Evolutionary conservation across 345 rosid species (phyloP).

Genomic region (Syzygium jambos): DNA sequence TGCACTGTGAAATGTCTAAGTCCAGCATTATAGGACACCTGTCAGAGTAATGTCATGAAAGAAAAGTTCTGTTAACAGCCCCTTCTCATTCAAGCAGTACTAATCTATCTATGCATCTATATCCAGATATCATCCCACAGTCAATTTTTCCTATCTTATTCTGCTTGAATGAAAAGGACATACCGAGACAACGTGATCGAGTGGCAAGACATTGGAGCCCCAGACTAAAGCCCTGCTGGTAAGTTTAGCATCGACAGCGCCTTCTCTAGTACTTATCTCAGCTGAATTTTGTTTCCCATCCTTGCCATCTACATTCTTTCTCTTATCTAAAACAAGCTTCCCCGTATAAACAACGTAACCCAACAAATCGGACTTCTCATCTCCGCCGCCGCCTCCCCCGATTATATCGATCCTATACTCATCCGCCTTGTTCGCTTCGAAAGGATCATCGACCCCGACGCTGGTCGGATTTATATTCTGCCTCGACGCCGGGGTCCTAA

Average conservation of each 20-base stretch:
- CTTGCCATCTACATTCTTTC: conserved; percentile 22
- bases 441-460: conserved; percentile 19
- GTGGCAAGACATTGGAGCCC: conserved; percentile 67
- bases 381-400: conserved; percentile 49
- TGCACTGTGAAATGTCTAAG: conserved; percentile 88
- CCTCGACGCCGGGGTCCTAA: conserved; percentile 42
- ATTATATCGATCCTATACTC: conserved; percentile 65
- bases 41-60: conserved; percentile 6
- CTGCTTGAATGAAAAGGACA: neutral
- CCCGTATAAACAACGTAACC: conserved; percentile 69
- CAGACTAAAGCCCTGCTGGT: conserved; percentile 82
- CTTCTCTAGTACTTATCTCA: conserved; percentile 29
- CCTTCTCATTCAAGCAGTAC: neutral
- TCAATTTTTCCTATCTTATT: neutral
- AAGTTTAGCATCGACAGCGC: conserved; percentile 64
- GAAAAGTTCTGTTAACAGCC: neutral
- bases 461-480: conserved; percentile 12
- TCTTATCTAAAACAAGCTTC: conserved; percentile 68
- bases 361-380: conserved; percentile 85
- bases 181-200: conserved; percentile 80
- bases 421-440: conserved; percentile 29
- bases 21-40: conserved; percentile 82
- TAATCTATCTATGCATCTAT: neutral
- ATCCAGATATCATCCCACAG: neutral
- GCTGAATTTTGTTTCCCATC: conserved; percentile 26